A percentile compares a stretch with the other conserved stretches of the same genome.
Evolutionary conservation across 1,139 yeast genomes (phyloP).

Genomic region (Yarrowia galli): DNA sequence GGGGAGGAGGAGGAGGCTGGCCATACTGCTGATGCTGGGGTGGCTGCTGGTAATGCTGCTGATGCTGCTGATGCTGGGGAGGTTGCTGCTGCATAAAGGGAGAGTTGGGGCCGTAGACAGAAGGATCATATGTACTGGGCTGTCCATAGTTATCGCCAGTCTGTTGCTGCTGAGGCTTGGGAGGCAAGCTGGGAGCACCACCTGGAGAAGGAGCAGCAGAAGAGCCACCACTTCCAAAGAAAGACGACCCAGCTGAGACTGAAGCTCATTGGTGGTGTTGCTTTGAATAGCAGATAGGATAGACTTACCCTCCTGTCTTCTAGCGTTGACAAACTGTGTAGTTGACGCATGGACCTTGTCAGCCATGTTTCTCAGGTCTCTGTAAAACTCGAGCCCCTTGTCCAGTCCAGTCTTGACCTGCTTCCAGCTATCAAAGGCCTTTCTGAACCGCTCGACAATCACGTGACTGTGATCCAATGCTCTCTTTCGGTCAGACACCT

Average conservation of each 20-base stretch:
- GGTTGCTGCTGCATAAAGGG: slow-evolving; percentile 18
- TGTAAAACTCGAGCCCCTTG: slow-evolving; percentile 71
- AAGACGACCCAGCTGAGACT: slow-evolving; percentile 22
- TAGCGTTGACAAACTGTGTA: slow-evolving; percentile 23
- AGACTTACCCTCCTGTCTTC: slow-evolving; percentile 27
- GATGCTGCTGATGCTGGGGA: not conserved
- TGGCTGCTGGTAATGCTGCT: slow-evolving; percentile 6
- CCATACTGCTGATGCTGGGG: slow-evolving; percentile 5
- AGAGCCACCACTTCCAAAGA: not conserved
- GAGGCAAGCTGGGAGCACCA: slow-evolving; percentile 20
- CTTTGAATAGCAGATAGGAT: slow-evolving; percentile 21
- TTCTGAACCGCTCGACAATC: slow-evolving; percentile 59
- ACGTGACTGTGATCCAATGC: slow-evolving; percentile 53
- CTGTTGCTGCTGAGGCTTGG: slow-evolving; percentile 3
- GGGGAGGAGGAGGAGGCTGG: slow-evolving; percentile 24
- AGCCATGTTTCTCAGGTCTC: slow-evolving; percentile 52
- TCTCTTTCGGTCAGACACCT: slow-evolving; percentile 52
- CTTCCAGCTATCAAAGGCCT: slow-evolving; percentile 61
- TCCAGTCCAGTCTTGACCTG: slow-evolving; percentile 64
- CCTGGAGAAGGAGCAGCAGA: not conserved
- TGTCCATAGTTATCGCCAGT: slow-evolving; percentile 7
- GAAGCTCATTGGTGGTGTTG: slow-evolving; percentile 28
- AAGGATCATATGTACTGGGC: slow-evolving; percentile 26
- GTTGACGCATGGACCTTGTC: slow-evolving; percentile 11
- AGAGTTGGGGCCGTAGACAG: slow-evolving; percentile 30